Conservation (phyloP, 805 yeast species). For the Candida andamanensis region DNA sequence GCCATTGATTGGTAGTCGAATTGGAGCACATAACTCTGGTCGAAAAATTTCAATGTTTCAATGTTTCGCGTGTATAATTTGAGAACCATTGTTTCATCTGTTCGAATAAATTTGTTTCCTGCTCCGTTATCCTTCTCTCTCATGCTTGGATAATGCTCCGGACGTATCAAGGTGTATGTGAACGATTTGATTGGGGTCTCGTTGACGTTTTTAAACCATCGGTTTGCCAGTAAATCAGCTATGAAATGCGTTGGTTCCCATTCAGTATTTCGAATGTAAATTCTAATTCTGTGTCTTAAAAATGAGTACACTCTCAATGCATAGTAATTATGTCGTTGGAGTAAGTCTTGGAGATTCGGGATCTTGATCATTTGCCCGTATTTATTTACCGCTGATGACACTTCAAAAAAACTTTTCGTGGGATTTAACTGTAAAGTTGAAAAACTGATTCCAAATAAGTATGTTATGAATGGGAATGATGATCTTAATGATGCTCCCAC, state of each 20-base stretch:
- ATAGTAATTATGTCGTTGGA: slow-evolving; percentile 22
- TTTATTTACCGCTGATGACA: slow-evolving; percentile 8
- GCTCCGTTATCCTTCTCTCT: slow-evolving; percentile 4
- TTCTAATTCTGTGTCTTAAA: slow-evolving; percentile 15
- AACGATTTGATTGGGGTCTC: slow-evolving; percentile 23
- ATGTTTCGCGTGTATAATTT: slow-evolving; percentile 22
- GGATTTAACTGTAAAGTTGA: slow-evolving; percentile 10
- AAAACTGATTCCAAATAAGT: slow-evolving; percentile 18
- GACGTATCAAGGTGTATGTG: slow-evolving; percentile 18
- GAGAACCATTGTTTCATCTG: slow-evolving; percentile 17
- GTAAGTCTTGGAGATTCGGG: slow-evolving; percentile 10
- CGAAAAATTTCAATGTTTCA: slow-evolving; percentile 21
- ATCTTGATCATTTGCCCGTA: slow-evolving; percentile 2
- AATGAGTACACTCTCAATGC: slow-evolving; percentile 20
- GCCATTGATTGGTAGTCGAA: slow-evolving; percentile 20
- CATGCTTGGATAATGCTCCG: slow-evolving; percentile 20
- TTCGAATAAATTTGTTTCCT: slow-evolving; percentile 14
- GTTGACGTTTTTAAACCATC: slow-evolving; percentile 12
- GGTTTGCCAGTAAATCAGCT: slow-evolving; percentile 7
- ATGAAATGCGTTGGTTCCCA: slow-evolving; percentile 14
- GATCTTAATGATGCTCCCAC: slow-evolving; percentile 19
- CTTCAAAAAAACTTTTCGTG: slow-evolving; percentile 6
- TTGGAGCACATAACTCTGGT: slow-evolving; percentile 15
- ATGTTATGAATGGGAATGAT: slow-evolving; percentile 18
- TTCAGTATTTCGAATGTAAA: slow-evolving; percentile 13